Evolutionary conservation across 2,329 filamentous ascomycete species (phyloP).

Genomic region (Trichoderma koningiopsis): DNA sequence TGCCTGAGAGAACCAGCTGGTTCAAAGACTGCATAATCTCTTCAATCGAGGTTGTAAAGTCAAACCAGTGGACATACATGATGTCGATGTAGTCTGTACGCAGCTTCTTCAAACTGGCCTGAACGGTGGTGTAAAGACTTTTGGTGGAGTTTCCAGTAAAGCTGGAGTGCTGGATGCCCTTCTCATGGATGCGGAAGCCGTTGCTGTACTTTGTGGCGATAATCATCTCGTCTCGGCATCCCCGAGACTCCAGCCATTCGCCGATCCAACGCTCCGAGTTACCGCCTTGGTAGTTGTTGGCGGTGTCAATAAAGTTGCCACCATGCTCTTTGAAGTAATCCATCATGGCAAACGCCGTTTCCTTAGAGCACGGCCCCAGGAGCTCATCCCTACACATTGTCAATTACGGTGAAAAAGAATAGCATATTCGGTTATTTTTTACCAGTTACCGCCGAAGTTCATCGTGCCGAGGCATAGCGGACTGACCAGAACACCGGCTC

Average conservation of each 20-base stretch:
- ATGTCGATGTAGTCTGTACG: slow-evolving; percentile 71
- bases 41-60: slow-evolving; percentile 62
- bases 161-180: slow-evolving; percentile 50
- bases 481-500: slow-evolving; percentile 65
- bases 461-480: slow-evolving; percentile 68
- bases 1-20: slow-evolving; percentile 59
- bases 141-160: slow-evolving; percentile 63
- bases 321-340: slow-evolving; percentile 11
- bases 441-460: slow-evolving; percentile 63
- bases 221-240: slow-evolving; percentile 66
- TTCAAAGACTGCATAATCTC: slow-evolving; percentile 72
- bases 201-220: slow-evolving; percentile 71
- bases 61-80: slow-evolving; percentile 68
- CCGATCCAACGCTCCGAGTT: slow-evolving; percentile 68
- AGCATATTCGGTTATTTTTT: slow-evolving; percentile 27
- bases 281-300: slow-evolving; percentile 66
- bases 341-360: not conserved
- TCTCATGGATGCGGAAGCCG: slow-evolving; percentile 30
- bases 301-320: slow-evolving; percentile 74
- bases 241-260: slow-evolving; percentile 67
- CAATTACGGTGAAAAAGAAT: not conserved
- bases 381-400: slow-evolving; percentile 47
- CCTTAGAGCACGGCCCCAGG: slow-evolving; percentile 51
- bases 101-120: slow-evolving; percentile 60
- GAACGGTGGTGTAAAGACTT: slow-evolving; percentile 57